These are phyloP conservation scores for Cicer cuneatum DNA, from an alignment of 306 rosid genomes.

Conservation along the genomic window DNA sequence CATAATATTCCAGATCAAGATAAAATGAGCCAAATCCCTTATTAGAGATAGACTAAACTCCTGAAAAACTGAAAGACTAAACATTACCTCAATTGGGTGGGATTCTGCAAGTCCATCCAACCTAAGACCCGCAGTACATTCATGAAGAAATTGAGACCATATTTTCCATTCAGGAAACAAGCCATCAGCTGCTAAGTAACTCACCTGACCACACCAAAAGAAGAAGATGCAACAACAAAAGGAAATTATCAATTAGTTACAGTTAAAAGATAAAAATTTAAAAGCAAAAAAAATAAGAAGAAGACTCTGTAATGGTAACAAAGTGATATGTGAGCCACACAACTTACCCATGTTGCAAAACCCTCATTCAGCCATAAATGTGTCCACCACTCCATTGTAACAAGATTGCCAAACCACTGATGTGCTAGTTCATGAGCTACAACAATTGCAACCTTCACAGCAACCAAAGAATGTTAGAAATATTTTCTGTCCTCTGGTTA, in stretches of 20 bases:
- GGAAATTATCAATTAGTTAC: slow-evolving; percentile 31
- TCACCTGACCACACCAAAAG: slow-evolving; percentile 62
- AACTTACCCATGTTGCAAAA: slow-evolving; percentile 93
- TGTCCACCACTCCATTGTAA: slow-evolving; percentile 99
- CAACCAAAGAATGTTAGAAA: slow-evolving; percentile 40
- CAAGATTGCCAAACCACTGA: slow-evolving; percentile 99
- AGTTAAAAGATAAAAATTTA: not conserved
- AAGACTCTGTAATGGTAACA: slow-evolving; percentile 11
- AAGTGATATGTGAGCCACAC: slow-evolving; percentile 34
- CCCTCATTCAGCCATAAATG: slow-evolving; percentile 98
- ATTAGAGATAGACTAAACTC: slow-evolving; percentile 16
- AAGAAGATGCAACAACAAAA: not conserved
- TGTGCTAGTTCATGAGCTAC: slow-evolving; percentile 98
- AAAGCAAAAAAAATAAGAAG: not conserved
- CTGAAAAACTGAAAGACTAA: slow-evolving; percentile 3
- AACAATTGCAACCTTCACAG: slow-evolving; percentile 76
- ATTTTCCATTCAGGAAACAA: slow-evolving; percentile 92
- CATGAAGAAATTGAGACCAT: slow-evolving; percentile 96
- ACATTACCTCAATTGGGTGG: slow-evolving; percentile 90
- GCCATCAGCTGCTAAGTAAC: slow-evolving; percentile 88
- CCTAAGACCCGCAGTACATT: slow-evolving; percentile 71
- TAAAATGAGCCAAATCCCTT: slow-evolving; percentile 17
- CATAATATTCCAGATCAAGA: slow-evolving; percentile 19
- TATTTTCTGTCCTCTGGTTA: slow-evolving; percentile 25
- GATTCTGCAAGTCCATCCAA: slow-evolving; percentile 93